Evolutionary conservation across 2,329 filamentous ascomycete species (phyloP).

Genomic region (Arthrobotrys pseudoclavata): DNA sequence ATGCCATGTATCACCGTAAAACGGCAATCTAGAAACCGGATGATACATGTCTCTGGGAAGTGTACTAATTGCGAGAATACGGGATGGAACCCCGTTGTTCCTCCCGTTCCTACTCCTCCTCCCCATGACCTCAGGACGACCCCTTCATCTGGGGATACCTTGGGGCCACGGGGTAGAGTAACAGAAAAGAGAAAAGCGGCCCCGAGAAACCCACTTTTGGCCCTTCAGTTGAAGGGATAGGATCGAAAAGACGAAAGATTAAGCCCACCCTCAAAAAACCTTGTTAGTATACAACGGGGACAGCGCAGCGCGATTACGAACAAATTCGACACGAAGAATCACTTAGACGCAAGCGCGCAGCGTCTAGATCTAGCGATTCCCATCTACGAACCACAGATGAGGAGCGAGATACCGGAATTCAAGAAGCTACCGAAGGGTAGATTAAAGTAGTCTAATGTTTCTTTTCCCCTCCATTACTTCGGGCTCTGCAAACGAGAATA

Average conservation of each 20-base stretch:
- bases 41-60: neutral
- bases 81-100: neutral
- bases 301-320: neutral
- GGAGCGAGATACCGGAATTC: neutral
- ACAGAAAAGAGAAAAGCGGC: too few species aligned
- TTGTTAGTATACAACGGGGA: neutral
- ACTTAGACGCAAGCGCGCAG: neutral
- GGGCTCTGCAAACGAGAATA: neutral
- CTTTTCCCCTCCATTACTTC: neutral
- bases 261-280: neutral
- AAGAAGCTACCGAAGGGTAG: neutral
- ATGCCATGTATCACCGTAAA: slow-evolving; percentile 45
- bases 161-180: too few species aligned
- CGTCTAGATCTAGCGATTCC: too few species aligned
- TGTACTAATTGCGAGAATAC: neutral
- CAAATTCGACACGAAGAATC: neutral
- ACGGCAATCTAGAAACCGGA: neutral
- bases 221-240: neutral
- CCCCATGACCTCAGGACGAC: neutral
- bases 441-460: slow-evolving; percentile 21
- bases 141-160: too few species aligned
- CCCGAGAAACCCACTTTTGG: neutral
- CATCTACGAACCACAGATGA: neutral
- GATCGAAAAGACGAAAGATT: neutral
- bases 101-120: neutral